Base-by-base conservation (phyloP, 495 filamentous ascomycete species). In the Aspergillus kassunensis region DNA sequence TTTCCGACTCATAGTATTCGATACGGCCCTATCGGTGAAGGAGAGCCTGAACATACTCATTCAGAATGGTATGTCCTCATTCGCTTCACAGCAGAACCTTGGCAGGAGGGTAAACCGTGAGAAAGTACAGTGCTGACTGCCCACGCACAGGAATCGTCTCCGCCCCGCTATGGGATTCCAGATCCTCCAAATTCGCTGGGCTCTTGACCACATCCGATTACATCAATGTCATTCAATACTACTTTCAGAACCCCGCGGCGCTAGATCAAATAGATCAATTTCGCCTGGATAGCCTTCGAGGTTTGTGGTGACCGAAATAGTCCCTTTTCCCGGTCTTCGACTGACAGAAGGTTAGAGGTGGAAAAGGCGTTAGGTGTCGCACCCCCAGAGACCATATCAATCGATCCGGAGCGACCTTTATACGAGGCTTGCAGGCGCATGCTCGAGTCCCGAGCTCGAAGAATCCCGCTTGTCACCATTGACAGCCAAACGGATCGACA, bases 191-290 rank as follows among this genome's bases (percentile, higher is more conserved):
- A 19, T 99, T 97, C 65, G 93, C 95, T 20, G 93, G 93, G 44
- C 77, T 97, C 20, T 79, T 99, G 61, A 97, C 93, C 18, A 95
- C 89, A 40, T 93, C 90, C 55, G 93, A 99, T 68, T 99, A 93
- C 68, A 76, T 99, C 75, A 99, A 99, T 66, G 87, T 99, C 49
- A 95, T 99, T 46, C 95, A 97, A 71, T 99, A 97, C 69, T 97
- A 97, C 74, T 97, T 93, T 84, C 92, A 97, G 72, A 95, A 92
- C 60, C 95, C 95, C 13, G 89, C 92, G 37, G 85, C 89, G 11
- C 78, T 99, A 47, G 82, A 84, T 49, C 80, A 91, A 62, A 86
- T 97, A 62, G 93, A 97, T 62, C 87, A 96, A 63, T 97, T 99
- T 70, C 88, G 89, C 29, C 74, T 99, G 43, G 91, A 89, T 73